These are phyloP conservation scores for Verticillium tricorpus DNA, from an alignment of 2,329 filamentous ascomycete species.

Conservation along the genomic window DNA sequence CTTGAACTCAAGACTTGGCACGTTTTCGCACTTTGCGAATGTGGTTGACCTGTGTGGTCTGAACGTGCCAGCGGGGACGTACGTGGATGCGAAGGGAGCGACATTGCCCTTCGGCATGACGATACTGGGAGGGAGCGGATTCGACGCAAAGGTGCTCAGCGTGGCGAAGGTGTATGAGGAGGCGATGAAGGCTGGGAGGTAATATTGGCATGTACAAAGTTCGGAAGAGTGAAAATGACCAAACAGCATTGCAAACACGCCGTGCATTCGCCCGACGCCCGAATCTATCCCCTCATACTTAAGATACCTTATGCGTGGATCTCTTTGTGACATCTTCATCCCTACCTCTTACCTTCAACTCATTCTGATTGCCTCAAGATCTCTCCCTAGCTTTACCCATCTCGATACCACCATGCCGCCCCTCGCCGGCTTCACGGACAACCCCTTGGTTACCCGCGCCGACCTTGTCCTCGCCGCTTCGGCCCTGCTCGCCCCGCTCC, in stretches of 20 bases:
- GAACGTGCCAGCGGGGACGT: constrained; percentile 40
- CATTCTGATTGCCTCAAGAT: no score
- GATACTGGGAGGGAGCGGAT: constrained; percentile 32
- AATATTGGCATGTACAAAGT: no score
- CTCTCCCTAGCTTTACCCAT: no score
- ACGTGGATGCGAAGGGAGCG: constrained; percentile 12
- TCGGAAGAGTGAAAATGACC: no score
- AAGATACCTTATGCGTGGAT: no score
- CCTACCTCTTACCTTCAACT: no score
- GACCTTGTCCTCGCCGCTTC: constrained; percentile 21
- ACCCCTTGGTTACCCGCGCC: constrained; percentile 21
- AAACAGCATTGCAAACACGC: background rate
- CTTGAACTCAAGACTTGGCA: constrained; percentile 27
- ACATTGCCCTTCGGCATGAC: constrained; percentile 32
- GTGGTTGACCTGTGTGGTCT: constrained; percentile 49
- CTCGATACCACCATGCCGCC: constrained; percentile 14
- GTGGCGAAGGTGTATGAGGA: constrained; percentile 21
- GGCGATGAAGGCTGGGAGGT: background rate
- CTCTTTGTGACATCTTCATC: no score
- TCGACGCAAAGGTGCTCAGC: constrained; percentile 33
- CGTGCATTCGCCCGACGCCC: background rate
- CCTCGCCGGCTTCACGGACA: constrained; percentile 25
- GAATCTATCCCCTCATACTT: no score
- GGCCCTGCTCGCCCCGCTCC: constrained; percentile 20
- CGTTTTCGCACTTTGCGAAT: constrained; percentile 51